A percentile compares a stretch with the other conserved stretches of the same genome.
These are phyloP conservation scores for Starmerella kuoi DNA, from an alignment of 805 yeast species.

Conservation along the genomic window DNA sequence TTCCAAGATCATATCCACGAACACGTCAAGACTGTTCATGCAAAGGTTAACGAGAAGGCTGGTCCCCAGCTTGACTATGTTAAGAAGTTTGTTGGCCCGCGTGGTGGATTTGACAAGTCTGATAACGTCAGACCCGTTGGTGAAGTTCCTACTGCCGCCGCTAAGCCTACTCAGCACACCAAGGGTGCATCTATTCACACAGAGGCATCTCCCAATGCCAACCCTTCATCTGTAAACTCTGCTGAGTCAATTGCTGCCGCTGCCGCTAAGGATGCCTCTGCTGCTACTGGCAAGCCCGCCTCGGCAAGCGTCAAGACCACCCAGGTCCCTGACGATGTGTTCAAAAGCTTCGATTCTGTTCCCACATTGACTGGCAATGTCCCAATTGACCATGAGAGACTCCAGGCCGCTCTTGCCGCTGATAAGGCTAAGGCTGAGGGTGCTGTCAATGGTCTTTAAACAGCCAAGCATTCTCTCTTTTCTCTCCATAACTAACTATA, in stretches of 20 bases:
- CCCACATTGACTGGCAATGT: constrained; percentile 29
- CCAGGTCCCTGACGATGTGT: constrained; percentile 17
- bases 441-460: constrained; percentile 5
- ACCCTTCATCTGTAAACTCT: constrained; percentile 1
- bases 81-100: constrained; percentile 26
- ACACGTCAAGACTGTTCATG: constrained; percentile 21
- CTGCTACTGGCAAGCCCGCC: constrained; percentile 8
- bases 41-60: constrained; percentile 25
- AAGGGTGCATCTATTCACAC: neutral
- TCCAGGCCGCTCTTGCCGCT: constrained; percentile 13
- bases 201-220: constrained; percentile 1
- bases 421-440: constrained; percentile 16
- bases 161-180: constrained; percentile 23
- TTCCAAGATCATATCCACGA: constrained; percentile 22
- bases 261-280: constrained; percentile 12
- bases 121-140: constrained; percentile 17
- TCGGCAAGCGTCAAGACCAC: neutral
- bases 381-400: constrained; percentile 22
- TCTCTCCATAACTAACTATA: no score
- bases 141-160: constrained; percentile 24
- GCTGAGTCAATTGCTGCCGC: neutral
- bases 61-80: constrained; percentile 30
- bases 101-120: constrained; percentile 29
- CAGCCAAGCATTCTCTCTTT: no score
- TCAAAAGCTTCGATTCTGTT: constrained; percentile 23